A percentile compares a stretch with the other conserved stretches of the same genome.
Conservation (phyloP, 257 asterid genomes). For the Phtheirospermum japonicum region DNA sequence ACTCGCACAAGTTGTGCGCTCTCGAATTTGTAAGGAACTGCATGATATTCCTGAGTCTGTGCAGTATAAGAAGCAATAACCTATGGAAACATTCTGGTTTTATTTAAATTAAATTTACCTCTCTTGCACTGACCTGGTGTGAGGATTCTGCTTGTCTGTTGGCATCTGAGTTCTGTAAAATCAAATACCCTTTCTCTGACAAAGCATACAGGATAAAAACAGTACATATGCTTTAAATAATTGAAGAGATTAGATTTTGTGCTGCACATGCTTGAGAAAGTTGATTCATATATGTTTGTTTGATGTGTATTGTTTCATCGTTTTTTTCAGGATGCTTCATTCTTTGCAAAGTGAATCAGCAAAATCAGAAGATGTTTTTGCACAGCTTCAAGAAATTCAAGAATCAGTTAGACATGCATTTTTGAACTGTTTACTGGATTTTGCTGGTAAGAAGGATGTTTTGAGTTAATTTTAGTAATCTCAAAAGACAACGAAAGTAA, state of each 20-base stretch:
- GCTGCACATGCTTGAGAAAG: slow-evolving; percentile 26
- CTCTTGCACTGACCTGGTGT: slow-evolving; percentile 14
- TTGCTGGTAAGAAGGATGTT: slow-evolving; percentile 65
- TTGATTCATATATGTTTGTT: slow-evolving; percentile 8
- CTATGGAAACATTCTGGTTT: not conserved
- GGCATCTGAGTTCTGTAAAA: slow-evolving; percentile 7
- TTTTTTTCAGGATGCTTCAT: slow-evolving; percentile 70
- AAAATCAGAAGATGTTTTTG: slow-evolving; percentile 69
- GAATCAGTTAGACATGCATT: slow-evolving; percentile 91
- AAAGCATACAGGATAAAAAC: not conserved
- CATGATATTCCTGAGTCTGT: too few species aligned
- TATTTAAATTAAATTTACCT: not conserved
- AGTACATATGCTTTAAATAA: not conserved
- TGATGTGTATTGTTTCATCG: slow-evolving; percentile 17
- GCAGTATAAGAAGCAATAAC: too few species aligned
- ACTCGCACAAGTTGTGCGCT: not conserved
- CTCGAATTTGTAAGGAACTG: not conserved
- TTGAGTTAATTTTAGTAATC: slow-evolving; percentile 12
- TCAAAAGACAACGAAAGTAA: slow-evolving; percentile 24
- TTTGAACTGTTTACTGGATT: slow-evolving; percentile 79
- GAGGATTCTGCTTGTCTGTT: not conserved
- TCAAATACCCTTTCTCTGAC: not conserved
- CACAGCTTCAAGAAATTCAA: slow-evolving; percentile 84
- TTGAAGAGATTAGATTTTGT: slow-evolving; percentile 19
- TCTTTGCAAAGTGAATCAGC: slow-evolving; percentile 74